A percentile compares a stretch with the other conserved stretches of the same genome.
phyloP scores from a whole-genome alignment of 495 filamentous ascomycete species.

The Penicillium fimorum region DNA sequence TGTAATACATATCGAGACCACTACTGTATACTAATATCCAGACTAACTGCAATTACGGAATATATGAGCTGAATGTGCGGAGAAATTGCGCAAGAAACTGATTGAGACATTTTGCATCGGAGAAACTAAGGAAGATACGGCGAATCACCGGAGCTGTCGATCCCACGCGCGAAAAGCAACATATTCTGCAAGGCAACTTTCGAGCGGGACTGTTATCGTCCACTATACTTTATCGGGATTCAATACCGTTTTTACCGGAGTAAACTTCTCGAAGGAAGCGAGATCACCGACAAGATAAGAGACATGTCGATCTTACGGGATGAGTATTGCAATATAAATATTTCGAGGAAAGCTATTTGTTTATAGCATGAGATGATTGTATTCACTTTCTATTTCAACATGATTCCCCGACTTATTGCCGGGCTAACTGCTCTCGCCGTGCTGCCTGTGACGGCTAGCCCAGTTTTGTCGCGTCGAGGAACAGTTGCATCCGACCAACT shows the following conservation, averaged over 20 bases:
- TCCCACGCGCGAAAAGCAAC: neutral
- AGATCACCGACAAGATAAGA: neutral
- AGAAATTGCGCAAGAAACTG: neutral
- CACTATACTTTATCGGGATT: constrained; percentile 19
- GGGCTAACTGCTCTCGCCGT: constrained; percentile 20
- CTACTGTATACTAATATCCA: neutral
- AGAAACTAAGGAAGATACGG: neutral
- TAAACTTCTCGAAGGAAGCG: neutral
- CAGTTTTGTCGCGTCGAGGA: constrained; percentile 27
- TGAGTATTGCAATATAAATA: neutral
- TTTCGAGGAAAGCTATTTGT: neutral
- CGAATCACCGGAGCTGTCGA: constrained; percentile 6
- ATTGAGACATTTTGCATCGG: neutral
- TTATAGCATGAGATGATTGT: neutral
- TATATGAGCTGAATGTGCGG: neutral
- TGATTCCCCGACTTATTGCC: constrained; percentile 7
- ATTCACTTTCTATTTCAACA: neutral
- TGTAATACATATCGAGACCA: neutral
- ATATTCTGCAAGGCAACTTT: neutral
- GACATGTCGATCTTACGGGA: neutral
- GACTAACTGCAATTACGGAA: neutral
- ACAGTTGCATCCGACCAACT: constrained; percentile 43
- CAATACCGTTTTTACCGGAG: constrained; percentile 14
- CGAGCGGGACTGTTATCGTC: constrained; percentile 6
- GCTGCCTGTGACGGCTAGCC: constrained; percentile 16